Evolutionary conservation across 768 basidiomycete species (phyloP), one percentile per base, ranked within the genome.

Genomic region (Candolleomyces aberdarensis): DNA sequence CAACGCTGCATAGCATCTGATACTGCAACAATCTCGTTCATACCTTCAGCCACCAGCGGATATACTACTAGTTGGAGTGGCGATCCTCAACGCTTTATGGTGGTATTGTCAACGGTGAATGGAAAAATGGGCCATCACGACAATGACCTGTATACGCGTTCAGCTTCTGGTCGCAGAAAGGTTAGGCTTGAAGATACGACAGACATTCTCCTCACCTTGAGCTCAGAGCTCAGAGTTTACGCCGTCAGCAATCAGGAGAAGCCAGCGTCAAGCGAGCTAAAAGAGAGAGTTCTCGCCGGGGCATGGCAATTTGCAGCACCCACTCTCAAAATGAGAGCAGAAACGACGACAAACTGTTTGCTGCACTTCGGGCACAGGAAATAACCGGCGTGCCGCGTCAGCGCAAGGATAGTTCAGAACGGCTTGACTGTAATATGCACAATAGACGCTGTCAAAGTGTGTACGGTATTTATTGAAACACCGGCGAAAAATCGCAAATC

Each of bases 271-370:
- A 41, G 15, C 11, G 39, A n/a, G 60, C 56, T n/a, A 40, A 65
- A 65, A 3, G 69, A 67, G 49, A 75, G 70, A 14, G 83, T 3
- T 79, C 1, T 64, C 66, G 65, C 62, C 74, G 67, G 84, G 85
- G 68, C 71, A 79, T 43, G 69, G 60, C 17, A 88, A 79, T 0
- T 83, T 84, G 69, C 88, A 90, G 22, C 62, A 71, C 62, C 81
- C 83, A 66, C 83, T 85, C 75, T 89, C 87, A 31, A 89, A 77
- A 67, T 90, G 87, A 90, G 70, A 2, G 66, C 86, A 56, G 87
- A 88, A 40, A 89, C 76, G 13, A 83, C 79, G 6, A 55, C 63
- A 66, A 85, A 88, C 40, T 70, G 68, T 19, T 47, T 32, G 2
- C 57, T 65, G 66, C 88, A 90, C 14, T 71, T 72, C n/a, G 85